Conservation (phyloP, 23 red algal species). For the Gracilariopsis chorda region DNA sequence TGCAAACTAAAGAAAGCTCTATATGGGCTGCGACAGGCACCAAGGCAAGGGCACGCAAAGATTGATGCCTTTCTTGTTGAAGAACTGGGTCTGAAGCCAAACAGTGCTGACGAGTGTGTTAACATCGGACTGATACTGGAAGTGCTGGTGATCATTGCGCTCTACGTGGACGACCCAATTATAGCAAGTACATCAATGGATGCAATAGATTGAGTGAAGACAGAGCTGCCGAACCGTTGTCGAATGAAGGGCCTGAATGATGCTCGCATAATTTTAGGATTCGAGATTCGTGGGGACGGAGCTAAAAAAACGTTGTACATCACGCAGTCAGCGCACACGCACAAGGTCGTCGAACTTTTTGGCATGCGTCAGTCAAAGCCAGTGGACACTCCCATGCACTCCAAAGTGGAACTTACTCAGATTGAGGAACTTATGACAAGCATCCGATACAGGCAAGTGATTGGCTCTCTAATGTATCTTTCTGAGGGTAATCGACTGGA, state of each 20-base stretch:
- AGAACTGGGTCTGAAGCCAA: background rate
- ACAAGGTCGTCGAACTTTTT: constrained; percentile 29
- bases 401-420: background rate
- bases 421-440: background rate
- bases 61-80: background rate
- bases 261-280: background rate
- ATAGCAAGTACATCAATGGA: background rate
- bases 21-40: background rate
- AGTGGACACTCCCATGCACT: constrained; percentile 18
- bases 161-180: constrained; percentile 18
- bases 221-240: background rate
- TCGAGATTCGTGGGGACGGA: constrained; percentile 27
- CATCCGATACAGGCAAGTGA: background rate
- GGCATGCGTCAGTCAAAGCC: constrained; percentile 17
- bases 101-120: background rate
- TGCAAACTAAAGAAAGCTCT: constrained; percentile 18
- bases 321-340: background rate
- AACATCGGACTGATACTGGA: background rate
- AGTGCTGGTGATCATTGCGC: background rate
- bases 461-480: constrained; percentile 37
- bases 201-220: background rate
- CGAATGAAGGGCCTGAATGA: constrained; percentile 4
- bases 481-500: constrained; percentile 20
- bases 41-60: background rate
- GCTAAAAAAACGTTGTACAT: background rate